Conservation (phyloP, 192 early-diverging fungal species). For the Coemansia pectinata region DNA sequence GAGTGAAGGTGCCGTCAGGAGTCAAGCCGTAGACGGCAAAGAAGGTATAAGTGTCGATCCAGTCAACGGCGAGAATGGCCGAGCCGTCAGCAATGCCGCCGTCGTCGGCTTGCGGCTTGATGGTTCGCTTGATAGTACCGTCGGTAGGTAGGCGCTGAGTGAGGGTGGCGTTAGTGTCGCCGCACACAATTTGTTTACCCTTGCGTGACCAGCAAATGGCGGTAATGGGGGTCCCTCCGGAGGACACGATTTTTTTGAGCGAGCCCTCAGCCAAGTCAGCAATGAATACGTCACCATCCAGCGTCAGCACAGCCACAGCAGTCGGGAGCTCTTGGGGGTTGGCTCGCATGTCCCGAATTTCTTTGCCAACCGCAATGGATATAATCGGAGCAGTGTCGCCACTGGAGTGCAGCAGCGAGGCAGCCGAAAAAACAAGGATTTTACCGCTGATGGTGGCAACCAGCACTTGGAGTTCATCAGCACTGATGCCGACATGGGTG, state of each 20-base stretch:
- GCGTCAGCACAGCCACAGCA: conserved; percentile 58
- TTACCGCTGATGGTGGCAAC: conserved; percentile 20
- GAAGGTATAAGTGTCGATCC: conserved; percentile 75
- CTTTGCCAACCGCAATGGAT: conserved; percentile 36
- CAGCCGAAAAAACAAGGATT: conserved; percentile 25
- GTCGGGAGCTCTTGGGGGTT: conserved; percentile 59
- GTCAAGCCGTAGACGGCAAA: conserved; percentile 64
- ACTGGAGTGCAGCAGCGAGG: conserved; percentile 18
- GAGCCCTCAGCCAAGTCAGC: conserved; percentile 37
- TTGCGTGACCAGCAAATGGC: conserved; percentile 84
- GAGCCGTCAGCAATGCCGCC: conserved; percentile 21
- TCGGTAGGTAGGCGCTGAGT: conserved; percentile 68
- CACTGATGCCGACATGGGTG: conserved; percentile 29
- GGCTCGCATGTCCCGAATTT: conserved; percentile 64
- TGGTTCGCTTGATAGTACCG: conserved; percentile 54
- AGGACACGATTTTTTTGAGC: conserved; percentile 30
- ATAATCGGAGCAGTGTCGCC: conserved; percentile 40
- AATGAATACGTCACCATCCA: conserved; percentile 40
- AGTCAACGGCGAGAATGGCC: conserved; percentile 67
- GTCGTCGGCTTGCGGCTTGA: conserved; percentile 50
- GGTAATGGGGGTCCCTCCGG: conserved; percentile 30
- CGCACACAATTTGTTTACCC: conserved; percentile 86
- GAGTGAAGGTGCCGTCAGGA: conserved; percentile 24
- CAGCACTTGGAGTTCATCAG: conserved; percentile 32
- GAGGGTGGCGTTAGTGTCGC: conserved; percentile 60